These are phyloP conservation scores for Allodekkera sacchari DNA, from an alignment of 805 yeast species.

Conservation along the genomic window DNA sequence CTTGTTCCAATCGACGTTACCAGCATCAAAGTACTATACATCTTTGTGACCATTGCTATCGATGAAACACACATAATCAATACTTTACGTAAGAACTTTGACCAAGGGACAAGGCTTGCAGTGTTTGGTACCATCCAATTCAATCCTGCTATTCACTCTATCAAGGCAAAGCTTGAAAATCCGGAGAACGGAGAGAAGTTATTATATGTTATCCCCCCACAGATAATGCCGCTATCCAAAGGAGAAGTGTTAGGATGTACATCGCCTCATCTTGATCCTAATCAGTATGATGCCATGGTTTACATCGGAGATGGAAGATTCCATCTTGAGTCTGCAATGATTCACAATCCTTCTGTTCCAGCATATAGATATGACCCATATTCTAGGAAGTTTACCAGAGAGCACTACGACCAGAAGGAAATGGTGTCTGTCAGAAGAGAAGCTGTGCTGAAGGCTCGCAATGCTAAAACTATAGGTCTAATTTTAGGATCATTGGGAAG, in stretches of 20 bases:
- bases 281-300: constrained; percentile 68
- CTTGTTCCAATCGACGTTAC: constrained; percentile 93
- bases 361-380: constrained; percentile 96
- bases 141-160: constrained; percentile 85
- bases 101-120: constrained; percentile 58
- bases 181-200: constrained; percentile 28
- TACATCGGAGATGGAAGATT: constrained; percentile 96
- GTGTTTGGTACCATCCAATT: constrained; percentile 94
- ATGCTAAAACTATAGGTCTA: constrained; percentile 65
- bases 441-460: constrained; percentile 59
- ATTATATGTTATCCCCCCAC: constrained; percentile 74
- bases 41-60: constrained; percentile 87
- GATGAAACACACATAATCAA: constrained; percentile 76
- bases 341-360: constrained; percentile 87
- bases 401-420: constrained; percentile 80
- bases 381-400: constrained; percentile 82
- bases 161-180: constrained; percentile 49
- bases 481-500: constrained; percentile 92
- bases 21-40: constrained; percentile 82
- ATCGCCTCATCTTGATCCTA: constrained; percentile 65
- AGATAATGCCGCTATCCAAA: constrained; percentile 82
- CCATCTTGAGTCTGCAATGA: constrained; percentile 94
- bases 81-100: constrained; percentile 67
- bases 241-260: constrained; percentile 98
- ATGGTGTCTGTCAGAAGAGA: constrained; percentile 64